Evolutionary conservation across 441 rosid genomes (phyloP).

Genomic region (Geranium incanum): DNA sequence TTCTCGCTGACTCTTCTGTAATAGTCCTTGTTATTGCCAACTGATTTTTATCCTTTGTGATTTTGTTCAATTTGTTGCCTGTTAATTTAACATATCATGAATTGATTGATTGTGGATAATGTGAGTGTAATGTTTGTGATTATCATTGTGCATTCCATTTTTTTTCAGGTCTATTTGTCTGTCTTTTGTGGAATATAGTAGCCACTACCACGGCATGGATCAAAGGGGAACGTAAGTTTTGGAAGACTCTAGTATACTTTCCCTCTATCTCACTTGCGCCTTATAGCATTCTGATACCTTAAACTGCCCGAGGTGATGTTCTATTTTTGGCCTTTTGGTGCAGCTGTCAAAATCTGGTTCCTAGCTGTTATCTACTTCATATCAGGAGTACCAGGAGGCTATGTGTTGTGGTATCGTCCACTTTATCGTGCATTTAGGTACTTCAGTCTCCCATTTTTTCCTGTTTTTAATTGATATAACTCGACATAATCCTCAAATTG

Average conservation of each 20-base stretch:
- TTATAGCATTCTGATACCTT: constrained; percentile 14
- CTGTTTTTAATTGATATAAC: background rate
- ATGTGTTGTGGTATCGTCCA: constrained; percentile 91
- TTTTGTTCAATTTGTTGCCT: no score
- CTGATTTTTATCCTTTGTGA: no score
- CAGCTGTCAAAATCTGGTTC: constrained; percentile 89
- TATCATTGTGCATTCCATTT: background rate
- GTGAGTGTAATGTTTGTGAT: no score
- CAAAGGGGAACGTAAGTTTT: constrained; percentile 73
- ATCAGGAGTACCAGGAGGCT: constrained; percentile 86
- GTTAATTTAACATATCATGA: no score
- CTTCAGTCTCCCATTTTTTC: background rate
- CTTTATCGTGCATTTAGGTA: constrained; percentile 98
- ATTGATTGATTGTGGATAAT: no score
- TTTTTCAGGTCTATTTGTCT: constrained; percentile 58
- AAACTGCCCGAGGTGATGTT: background rate
- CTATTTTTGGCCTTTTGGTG: constrained; percentile 12
- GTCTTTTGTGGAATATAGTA: constrained; percentile 83
- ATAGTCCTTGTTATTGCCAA: no score
- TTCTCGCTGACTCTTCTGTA: no score
- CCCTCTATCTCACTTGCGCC: background rate
- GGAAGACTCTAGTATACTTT: background rate
- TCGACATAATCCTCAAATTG: background rate
- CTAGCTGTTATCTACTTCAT: constrained; percentile 88
- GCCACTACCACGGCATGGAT: constrained; percentile 89